Base-by-base conservation (phyloP, 768 basidiomycete genomes). In the Podaxis mareebaensis region DNA sequence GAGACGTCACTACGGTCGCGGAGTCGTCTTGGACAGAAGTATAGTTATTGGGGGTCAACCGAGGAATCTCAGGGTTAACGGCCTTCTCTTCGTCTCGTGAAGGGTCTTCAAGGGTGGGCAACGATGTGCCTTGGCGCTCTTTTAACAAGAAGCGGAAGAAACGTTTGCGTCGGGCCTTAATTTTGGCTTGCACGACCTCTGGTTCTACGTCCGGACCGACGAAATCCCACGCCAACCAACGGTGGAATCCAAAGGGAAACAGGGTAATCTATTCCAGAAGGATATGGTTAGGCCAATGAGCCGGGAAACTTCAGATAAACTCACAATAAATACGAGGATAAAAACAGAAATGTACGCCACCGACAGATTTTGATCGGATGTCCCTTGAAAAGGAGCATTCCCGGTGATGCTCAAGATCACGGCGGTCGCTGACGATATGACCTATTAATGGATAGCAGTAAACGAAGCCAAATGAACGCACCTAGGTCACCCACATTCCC, bases 401-500 rank as follows among this genome's bases (percentile, higher is more conserved):
- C 80, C 82, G 6, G 85, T 87, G 30, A 92, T 78, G 55, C 85
- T 85, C 77, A 88, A 76, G 12, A 88, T 74, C 2, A 92, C 85
- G 1, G 88, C 79, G 0, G 83, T 90, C 2, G 91, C 89, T 91
- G 65, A 17, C 33, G 15, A 28, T 53, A 20, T 10, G 5, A 51
- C 20, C 12, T 51, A 20, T 53, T 24, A 44, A 38, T 54, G 20
- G 13, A 22, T 24, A 60, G 54, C 42, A 44, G 24, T 13, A 40
- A 60, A 15, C 26, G 54, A 22, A 12, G 15, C 26, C 20, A 4
- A 53, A 6, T 30, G 52, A 46, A 75, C 86, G 70, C 68, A 91
- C 89, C 87, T 36, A 92, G 83, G 68, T 90, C 91, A 8, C 86
- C 89, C 49, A 82, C 82, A 67, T 91, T 92, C 8, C 78, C 82